A percentile compares a stretch with the other conserved stretches of the same genome.
Conservation (phyloP, 1,284 basidiomycete species). For the Microbotryum lychnidis-dioicae region DNA sequence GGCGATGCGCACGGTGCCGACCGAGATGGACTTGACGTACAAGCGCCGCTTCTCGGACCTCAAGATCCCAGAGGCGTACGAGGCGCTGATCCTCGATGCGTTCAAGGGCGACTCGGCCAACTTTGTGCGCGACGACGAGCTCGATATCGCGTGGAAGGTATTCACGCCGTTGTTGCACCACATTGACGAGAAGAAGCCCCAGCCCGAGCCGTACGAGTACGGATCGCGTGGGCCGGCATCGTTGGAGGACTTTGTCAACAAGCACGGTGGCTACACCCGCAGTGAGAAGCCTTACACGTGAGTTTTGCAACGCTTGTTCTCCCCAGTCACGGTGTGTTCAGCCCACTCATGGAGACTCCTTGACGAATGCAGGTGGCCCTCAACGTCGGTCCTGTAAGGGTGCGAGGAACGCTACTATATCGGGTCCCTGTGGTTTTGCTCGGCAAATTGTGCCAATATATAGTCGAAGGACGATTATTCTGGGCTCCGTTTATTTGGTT, state of each 20-base stretch:
- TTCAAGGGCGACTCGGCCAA: constrained; percentile 46
- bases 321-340: background rate
- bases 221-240: constrained; percentile 86
- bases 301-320: background rate
- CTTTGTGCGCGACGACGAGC: constrained; percentile 89
- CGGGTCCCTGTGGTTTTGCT: too few species aligned
- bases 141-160: constrained; percentile 85
- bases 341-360: background rate
- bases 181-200: constrained; percentile 44
- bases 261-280: constrained; percentile 67
- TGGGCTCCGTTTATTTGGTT: too few species aligned
- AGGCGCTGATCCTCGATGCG: constrained; percentile 43
- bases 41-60: constrained; percentile 81
- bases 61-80: constrained; percentile 89
- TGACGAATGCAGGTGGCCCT: constrained; percentile 15
- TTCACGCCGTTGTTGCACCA: constrained; percentile 29
- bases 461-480: too few species aligned
- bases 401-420: background rate
- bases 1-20: constrained; percentile 76
- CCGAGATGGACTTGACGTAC: constrained; percentile 95
- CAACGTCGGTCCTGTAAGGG: constrained; percentile 25
- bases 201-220: constrained; percentile 72
- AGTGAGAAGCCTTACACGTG: constrained; percentile 36
- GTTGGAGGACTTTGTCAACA: constrained; percentile 63
- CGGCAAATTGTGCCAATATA: too few species aligned